Conservation (phyloP, 2,329 filamentous ascomycete genomes). For the Pestalotiopsis sp. region DNA sequence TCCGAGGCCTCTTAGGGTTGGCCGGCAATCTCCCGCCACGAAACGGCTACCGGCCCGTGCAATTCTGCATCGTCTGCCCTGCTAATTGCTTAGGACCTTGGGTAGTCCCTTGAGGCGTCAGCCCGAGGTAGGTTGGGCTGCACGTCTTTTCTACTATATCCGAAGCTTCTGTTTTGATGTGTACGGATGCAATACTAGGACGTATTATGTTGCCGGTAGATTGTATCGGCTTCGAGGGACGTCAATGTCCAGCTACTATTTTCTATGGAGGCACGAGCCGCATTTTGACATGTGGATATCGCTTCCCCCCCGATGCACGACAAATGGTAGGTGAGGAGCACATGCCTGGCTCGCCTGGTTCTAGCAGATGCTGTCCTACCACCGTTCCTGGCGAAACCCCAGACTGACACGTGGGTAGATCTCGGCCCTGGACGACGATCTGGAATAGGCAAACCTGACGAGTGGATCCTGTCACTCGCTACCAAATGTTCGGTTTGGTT, state of each 20-base stretch:
- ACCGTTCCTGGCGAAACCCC: conserved; percentile 3
- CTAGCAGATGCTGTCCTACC: conserved; percentile 4
- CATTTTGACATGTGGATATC: not conserved
- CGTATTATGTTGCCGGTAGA: not conserved
- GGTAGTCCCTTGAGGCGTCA: not conserved
- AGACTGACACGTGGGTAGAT: conserved; percentile 7
- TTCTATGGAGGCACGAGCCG: not conserved
- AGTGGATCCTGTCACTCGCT: not conserved
- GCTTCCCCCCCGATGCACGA: not conserved
- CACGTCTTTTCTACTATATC: not conserved
- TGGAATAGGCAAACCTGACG: not conserved
- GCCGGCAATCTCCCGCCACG: not conserved
- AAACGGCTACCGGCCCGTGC: not conserved
- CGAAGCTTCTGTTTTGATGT: not conserved
- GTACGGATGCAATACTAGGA: not conserved
- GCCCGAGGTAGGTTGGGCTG: not conserved
- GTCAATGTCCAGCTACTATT: not conserved
- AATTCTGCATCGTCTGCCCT: not conserved
- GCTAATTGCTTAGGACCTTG: not conserved
- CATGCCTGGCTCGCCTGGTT: not conserved
- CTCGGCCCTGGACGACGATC: conserved; percentile 5
- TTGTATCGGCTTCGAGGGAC: not conserved
- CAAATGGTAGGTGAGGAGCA: not conserved
- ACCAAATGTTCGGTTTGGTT: conserved; percentile 2
- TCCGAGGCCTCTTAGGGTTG: not conserved